Percentiles rank a stretch among this genome's conserved stretches.
Evolutionary conservation across 352 stramenopile genomes (phyloP).

Genomic region (Phytophthora sp.): DNA sequence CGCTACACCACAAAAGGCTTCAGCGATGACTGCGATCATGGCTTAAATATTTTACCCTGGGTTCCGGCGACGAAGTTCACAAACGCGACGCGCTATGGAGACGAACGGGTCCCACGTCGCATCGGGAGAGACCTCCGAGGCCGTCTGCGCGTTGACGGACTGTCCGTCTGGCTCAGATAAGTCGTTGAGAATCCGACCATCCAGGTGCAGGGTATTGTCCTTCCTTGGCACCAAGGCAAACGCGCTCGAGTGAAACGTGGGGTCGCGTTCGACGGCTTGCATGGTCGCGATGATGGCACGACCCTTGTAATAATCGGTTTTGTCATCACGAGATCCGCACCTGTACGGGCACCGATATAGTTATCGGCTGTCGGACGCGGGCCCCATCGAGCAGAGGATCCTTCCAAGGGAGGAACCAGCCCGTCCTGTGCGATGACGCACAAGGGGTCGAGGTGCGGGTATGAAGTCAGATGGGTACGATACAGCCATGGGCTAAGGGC

Average conservation of each 20-base stretch:
- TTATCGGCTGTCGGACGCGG: background rate
- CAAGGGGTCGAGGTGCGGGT: background rate
- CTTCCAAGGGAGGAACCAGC: background rate
- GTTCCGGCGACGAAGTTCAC: background rate
- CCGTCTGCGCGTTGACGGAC: constrained; percentile 11
- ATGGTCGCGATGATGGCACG: background rate
- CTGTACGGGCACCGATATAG: background rate
- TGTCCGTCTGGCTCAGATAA: background rate
- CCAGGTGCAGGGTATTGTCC: background rate
- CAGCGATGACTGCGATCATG: constrained; percentile 17
- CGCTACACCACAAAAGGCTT: too few relatives aligned
- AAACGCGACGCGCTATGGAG: background rate
- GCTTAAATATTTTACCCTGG: constrained; percentile 6
- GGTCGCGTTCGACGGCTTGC: background rate
- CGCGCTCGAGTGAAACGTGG: constrained; percentile 5
- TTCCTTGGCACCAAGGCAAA: constrained; percentile 23
- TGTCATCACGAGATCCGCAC: constrained; percentile 9
- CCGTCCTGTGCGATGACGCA: constrained; percentile 5
- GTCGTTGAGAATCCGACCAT: constrained; percentile 23
- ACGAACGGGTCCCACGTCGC: background rate
- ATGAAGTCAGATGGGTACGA: constrained; percentile 2
- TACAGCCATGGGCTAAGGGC: constrained; percentile 15
- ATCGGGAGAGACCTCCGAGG: background rate
- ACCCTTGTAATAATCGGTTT: constrained; percentile 14
- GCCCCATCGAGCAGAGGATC: background rate